Percentiles rank a stretch among this genome's conserved stretches.
phyloP scores from a whole-genome alignment of 768 basidiomycete genomes.

The Baorangia bicolor region DNA sequence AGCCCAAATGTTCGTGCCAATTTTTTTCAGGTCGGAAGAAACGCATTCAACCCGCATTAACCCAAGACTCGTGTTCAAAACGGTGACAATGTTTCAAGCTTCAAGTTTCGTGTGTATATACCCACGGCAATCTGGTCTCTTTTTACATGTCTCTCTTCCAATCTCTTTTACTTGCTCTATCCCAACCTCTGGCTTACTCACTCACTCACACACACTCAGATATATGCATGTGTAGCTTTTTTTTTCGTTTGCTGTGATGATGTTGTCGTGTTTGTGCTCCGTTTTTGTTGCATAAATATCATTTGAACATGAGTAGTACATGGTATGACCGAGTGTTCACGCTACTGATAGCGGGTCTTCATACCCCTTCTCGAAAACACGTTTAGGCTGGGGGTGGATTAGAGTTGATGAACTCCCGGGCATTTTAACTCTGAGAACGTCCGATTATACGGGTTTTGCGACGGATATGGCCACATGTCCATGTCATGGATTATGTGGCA shows the following conservation, averaged over 20 bases:
- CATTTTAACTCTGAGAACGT: too few relatives aligned
- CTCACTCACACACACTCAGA: constrained; percentile 8
- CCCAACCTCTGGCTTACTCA: constrained; percentile 1
- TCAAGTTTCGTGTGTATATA: constrained; percentile 18
- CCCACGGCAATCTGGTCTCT: constrained; percentile 1
- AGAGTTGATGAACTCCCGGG: too few relatives aligned
- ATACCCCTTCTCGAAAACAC: too few relatives aligned
- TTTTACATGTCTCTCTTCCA: background rate
- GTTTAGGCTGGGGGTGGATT: too few relatives aligned
- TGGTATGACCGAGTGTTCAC: too few relatives aligned
- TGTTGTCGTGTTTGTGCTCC: background rate
- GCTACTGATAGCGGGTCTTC: too few relatives aligned
- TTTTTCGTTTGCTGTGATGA: background rate
- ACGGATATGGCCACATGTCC: too few relatives aligned
- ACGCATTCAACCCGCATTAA: constrained; percentile 13
- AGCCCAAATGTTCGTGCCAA: constrained; percentile 5
- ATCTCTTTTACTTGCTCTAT: constrained; percentile 11
- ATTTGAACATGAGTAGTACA: background rate
- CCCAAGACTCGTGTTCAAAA: constrained; percentile 3
- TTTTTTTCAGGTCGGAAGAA: constrained; percentile 16
- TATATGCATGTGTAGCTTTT: constrained; percentile 15
- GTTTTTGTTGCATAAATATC: constrained; percentile 1
- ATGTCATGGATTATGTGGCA: background rate
- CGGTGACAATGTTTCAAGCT: background rate
- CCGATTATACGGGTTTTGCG: too few relatives aligned